Evolutionary conservation across 139 green algal genomes (phyloP).

Genomic region (Desmodesmus armatus): DNA sequence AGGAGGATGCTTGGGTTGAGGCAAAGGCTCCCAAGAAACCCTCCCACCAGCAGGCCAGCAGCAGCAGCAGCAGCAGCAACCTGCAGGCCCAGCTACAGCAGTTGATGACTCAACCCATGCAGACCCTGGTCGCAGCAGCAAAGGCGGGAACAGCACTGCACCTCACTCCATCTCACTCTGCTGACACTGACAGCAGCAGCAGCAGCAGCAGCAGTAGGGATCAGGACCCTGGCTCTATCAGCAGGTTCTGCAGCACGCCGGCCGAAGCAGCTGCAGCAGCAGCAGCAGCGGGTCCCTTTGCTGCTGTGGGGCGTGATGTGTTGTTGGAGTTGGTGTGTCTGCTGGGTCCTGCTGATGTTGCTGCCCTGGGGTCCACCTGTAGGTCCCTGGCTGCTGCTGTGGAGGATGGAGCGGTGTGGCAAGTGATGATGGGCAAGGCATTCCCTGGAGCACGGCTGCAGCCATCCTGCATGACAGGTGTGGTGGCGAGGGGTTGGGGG

Average conservation of each 20-base stretch:
- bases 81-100: slow-evolving; percentile 27
- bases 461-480: neutral
- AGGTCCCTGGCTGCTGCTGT: slow-evolving; percentile 34
- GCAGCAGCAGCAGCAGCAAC: slow-evolving; percentile 14
- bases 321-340: slow-evolving; percentile 4
- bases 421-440: slow-evolving; percentile 9
- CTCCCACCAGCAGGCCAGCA: slow-evolving; percentile 16
- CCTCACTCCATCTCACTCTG: neutral
- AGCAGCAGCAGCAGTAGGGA: slow-evolving; percentile 1
- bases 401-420: slow-evolving; percentile 49
- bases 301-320: neutral
- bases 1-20: neutral
- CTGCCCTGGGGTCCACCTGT: slow-evolving; percentile 37
- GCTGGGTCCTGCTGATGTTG: slow-evolving; percentile 36
- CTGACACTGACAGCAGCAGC: neutral
- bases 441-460: slow-evolving; percentile 33
- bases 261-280: neutral
- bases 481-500: neutral
- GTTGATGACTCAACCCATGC: neutral
- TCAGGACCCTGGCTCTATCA: neutral
- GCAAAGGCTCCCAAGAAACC: neutral
- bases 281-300: neutral
- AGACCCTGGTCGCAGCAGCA: too few relatives aligned
- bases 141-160: too few relatives aligned
- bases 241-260: neutral